Percentiles rank a stretch among this genome's conserved stretches.
These are phyloP conservation scores for Melanopsichium pennsylvanicum DNA, from an alignment of 1,284 basidiomycete genomes.

Conservation along the genomic window DNA sequence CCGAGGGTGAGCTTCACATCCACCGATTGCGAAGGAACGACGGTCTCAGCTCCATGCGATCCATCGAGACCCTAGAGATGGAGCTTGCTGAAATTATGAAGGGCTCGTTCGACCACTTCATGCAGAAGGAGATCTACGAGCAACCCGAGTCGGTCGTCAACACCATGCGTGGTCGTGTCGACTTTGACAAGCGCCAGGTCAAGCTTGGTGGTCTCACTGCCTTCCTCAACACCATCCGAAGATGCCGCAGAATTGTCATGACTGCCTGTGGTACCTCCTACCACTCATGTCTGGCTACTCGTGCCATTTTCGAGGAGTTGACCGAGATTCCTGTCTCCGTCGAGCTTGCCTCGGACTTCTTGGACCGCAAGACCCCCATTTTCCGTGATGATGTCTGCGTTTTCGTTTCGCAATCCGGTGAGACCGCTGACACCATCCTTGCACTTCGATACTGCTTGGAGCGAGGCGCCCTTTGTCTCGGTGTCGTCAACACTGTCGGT, in stretches of 20 bases:
- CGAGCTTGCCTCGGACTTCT: constrained; percentile 96
- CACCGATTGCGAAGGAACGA: constrained; percentile 92
- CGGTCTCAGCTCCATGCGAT: constrained; percentile 81
- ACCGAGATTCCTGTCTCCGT: constrained; percentile 98
- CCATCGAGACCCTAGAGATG: constrained; percentile 97
- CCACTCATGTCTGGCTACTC: constrained; percentile 96
- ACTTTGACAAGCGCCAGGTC: constrained; percentile 91
- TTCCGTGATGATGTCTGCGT: constrained; percentile 98
- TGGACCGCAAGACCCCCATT: constrained; percentile 98
- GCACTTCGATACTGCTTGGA: constrained; percentile 96
- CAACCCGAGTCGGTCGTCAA: constrained; percentile 99
- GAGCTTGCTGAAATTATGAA: constrained; percentile 99
- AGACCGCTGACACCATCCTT: constrained; percentile 97
- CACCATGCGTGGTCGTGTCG: constrained; percentile 99
- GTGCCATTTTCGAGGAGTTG: constrained; percentile 97
- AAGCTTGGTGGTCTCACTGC: constrained; percentile 94
- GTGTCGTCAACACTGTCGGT: constrained; percentile 98
- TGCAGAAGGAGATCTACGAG: constrained; percentile 99
- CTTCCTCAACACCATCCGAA: constrained; percentile 93
- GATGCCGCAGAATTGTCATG: constrained; percentile 93
- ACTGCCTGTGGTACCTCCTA: constrained; percentile 97
- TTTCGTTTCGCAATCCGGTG: constrained; percentile 96
- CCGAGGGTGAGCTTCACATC: constrained; percentile 95
- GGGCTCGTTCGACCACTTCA: constrained; percentile 99
- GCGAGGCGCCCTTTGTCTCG: constrained; percentile 88